Conservation (phyloP, 495 filamentous ascomycete species). For the Podospora bellae-mahoneyi region DNA sequence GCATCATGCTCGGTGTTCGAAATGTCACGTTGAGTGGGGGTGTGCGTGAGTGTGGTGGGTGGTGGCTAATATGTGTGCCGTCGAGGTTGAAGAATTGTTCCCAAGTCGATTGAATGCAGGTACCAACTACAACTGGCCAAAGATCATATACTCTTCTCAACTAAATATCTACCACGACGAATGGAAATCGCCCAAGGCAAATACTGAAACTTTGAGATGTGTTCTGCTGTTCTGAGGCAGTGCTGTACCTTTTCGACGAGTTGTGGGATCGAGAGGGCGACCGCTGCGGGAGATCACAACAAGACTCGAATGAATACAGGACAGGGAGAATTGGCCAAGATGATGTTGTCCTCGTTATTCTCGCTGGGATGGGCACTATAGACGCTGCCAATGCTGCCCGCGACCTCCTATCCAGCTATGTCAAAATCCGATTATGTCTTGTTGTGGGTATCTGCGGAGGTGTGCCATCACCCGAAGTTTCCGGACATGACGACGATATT, state of each 20-base stretch:
- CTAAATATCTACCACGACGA: too few species aligned
- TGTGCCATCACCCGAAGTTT: conserved; percentile 26
- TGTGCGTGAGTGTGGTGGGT: too few species aligned
- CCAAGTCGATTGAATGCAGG: too few species aligned
- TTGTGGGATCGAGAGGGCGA: conserved; percentile 29
- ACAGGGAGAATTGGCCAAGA: conserved; percentile 36
- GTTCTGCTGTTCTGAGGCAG: neutral
- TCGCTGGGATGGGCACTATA: conserved; percentile 35
- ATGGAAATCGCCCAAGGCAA: too few species aligned
- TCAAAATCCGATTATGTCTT: conserved; percentile 21
- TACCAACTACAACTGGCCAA: too few species aligned
- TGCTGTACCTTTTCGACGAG: conserved; percentile 25
- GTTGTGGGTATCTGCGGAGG: conserved; percentile 37
- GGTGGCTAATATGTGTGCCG: too few species aligned
- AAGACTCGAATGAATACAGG: conserved; percentile 36
- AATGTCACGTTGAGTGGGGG: too few species aligned
- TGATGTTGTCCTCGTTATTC: conserved; percentile 35
- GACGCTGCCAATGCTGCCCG: conserved; percentile 31
- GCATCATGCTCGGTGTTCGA: too few species aligned
- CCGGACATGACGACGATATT: conserved; percentile 19
- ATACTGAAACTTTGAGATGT: too few species aligned
- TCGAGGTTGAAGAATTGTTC: too few species aligned
- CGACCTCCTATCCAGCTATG: conserved; percentile 33
- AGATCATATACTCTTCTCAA: too few species aligned
- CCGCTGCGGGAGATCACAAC: conserved; percentile 22